These are phyloP conservation scores for Geotrichum fermentans DNA, from an alignment of 1,139 yeast species.

Conservation along the genomic window DNA sequence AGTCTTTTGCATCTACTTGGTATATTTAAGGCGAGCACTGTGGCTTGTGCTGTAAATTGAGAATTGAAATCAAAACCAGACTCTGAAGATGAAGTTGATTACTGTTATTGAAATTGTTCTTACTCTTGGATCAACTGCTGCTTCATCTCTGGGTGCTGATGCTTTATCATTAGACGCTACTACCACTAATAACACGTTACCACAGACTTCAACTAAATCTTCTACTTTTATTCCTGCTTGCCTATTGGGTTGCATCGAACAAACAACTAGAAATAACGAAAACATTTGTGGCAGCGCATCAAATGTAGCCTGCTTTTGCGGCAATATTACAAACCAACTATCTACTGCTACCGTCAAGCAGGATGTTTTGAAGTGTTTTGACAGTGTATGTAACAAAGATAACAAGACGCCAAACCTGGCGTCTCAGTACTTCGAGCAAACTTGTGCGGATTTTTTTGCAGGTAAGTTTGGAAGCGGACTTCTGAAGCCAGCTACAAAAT, in stretches of 20 bases:
- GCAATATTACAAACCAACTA: neutral
- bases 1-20: too few relatives aligned
- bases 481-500: neutral
- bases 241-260: neutral
- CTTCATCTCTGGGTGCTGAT: too few relatives aligned
- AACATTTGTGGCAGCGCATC: neutral
- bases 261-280: neutral
- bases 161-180: neutral
- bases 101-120: neutral
- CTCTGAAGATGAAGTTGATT: neutral
- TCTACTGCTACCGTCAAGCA: neutral
- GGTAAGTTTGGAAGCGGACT: neutral
- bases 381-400: neutral
- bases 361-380: neutral
- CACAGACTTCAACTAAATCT: neutral
- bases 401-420: neutral
- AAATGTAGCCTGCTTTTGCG: constrained; percentile 2
- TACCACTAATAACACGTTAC: neutral
- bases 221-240: neutral
- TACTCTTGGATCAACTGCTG: neutral
- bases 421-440: neutral
- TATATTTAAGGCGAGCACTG: too few relatives aligned
- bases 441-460: neutral
- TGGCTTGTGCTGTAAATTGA: too few relatives aligned
- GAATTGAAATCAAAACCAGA: neutral